Percentiles rank a stretch among this genome's conserved stretches.
Evolutionary conservation across 495 filamentous ascomycete genomes (phyloP).

Genomic region (Xanthoparmelia taractica): DNA sequence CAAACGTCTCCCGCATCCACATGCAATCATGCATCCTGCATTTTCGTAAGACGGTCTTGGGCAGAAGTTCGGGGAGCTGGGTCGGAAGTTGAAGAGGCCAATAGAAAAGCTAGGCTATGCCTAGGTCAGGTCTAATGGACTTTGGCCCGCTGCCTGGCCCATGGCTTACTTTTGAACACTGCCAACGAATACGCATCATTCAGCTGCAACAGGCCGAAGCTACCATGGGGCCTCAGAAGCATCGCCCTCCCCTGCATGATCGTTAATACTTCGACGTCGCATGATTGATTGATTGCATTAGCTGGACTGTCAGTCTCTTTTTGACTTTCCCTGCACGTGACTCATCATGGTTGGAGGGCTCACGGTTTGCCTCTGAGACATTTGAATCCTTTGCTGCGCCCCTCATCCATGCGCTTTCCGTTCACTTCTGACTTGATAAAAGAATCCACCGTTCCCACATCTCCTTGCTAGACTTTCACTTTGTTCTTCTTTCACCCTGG

Average conservation of each 20-base stretch:
- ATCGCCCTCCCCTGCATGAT: background rate
- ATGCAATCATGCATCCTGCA: too few species aligned
- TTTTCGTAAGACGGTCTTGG: background rate
- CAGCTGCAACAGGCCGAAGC: background rate
- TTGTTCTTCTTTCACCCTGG: background rate
- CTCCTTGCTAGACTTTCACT: background rate
- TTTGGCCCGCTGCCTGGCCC: background rate
- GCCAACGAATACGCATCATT: background rate
- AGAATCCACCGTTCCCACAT: background rate
- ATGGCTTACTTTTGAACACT: background rate
- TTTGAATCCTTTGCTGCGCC: constrained; percentile 1
- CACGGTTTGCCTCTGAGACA: background rate
- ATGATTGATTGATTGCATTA: background rate
- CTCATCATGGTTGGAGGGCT: background rate
- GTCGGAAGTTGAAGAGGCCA: background rate
- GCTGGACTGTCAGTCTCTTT: background rate
- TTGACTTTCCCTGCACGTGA: background rate
- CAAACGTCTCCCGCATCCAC: background rate
- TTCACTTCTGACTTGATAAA: background rate
- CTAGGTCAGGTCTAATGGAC: background rate
- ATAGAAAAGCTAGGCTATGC: background rate
- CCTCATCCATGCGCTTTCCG: background rate
- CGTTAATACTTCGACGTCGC: background rate
- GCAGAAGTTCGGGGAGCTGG: background rate
- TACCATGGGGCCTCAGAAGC: background rate